A percentile compares a stretch with the other conserved stretches of the same genome.
phyloP scores from a whole-genome alignment of 352 stramenopile species.

The Globisporangium uncinulatum region DNA sequence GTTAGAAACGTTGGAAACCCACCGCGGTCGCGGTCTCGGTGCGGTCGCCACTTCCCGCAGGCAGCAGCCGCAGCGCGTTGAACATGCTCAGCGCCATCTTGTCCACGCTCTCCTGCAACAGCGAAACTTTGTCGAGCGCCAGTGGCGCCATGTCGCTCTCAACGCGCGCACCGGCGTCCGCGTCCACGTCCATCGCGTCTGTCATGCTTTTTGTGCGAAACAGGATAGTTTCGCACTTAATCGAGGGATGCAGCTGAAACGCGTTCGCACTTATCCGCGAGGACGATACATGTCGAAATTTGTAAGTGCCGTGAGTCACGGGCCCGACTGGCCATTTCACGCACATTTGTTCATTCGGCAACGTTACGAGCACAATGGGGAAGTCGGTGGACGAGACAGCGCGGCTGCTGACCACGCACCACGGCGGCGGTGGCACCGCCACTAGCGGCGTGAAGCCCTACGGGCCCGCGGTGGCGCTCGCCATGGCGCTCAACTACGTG shows the following conservation, averaged over 20 bases:
- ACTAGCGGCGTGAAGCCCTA: conserved; percentile 54
- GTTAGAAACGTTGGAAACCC: too few relatives aligned
- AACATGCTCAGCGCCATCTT: conserved; percentile 87
- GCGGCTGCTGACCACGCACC: conserved; percentile 19
- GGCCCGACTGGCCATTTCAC: neutral
- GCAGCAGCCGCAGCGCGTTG: conserved; percentile 76
- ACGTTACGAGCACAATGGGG: too few relatives aligned
- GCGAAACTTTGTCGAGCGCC: conserved; percentile 68
- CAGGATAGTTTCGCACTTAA: too few relatives aligned
- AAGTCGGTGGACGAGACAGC: conserved; percentile 21
- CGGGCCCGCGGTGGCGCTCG: conserved; percentile 54
- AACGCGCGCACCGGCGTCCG: too few relatives aligned
- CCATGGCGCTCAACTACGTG: conserved; percentile 85
- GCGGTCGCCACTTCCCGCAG: conserved; percentile 40
- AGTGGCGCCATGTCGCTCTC: too few relatives aligned
- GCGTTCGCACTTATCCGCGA: too few relatives aligned
- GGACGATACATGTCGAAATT: too few relatives aligned
- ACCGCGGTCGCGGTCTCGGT: conserved; percentile 54
- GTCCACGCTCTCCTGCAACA: conserved; percentile 83
- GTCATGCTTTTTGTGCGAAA: conserved; percentile 8
- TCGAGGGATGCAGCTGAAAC: too few relatives aligned
- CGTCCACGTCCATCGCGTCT: conserved; percentile 12
- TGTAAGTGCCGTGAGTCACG: too few relatives aligned
- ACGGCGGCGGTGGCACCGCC: conserved; percentile 8
- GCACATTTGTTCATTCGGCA: too few relatives aligned